These are phyloP conservation scores for Kokia cookei DNA, from an alignment of 441 rosid species.

Conservation along the genomic window DNA sequence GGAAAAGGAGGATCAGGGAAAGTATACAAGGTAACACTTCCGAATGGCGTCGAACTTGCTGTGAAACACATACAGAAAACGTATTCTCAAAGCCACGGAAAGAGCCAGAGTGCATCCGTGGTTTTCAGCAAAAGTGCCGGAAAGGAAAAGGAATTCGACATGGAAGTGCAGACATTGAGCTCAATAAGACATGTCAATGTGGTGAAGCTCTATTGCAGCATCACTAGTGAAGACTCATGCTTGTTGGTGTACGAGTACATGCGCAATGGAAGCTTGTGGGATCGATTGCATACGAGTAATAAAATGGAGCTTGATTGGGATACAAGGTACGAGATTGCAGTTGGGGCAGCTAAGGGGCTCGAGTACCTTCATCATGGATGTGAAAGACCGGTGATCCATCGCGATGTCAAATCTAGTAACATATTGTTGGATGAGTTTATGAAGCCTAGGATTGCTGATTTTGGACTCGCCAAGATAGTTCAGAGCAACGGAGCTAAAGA, in stretches of 20 bases:
- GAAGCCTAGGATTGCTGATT: slow-evolving; percentile 95
- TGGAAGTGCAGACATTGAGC: slow-evolving; percentile 84
- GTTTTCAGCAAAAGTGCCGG: slow-evolving; percentile 39
- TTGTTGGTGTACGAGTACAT: slow-evolving; percentile 81
- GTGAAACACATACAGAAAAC: slow-evolving; percentile 72
- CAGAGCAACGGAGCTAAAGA: slow-evolving; percentile 43
- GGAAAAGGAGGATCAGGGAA: slow-evolving; percentile 91
- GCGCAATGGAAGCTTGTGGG: slow-evolving; percentile 93
- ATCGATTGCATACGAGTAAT: slow-evolving; percentile 51
- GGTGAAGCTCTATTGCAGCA: slow-evolving; percentile 85
- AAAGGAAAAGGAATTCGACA: slow-evolving; percentile 59
- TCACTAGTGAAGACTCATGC: slow-evolving; percentile 89
- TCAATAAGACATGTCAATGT: slow-evolving; percentile 86
- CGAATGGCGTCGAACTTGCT: slow-evolving; percentile 68
- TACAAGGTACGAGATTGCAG: slow-evolving; percentile 68
- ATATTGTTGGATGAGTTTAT: slow-evolving; percentile 77
- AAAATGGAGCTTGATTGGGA: slow-evolving; percentile 85
- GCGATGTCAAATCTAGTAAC: slow-evolving; percentile 89
- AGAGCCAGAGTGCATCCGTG: slow-evolving; percentile 42
- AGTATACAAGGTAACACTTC: slow-evolving; percentile 60
- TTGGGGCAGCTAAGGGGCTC: slow-evolving; percentile 84
- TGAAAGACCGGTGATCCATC: slow-evolving; percentile 68
- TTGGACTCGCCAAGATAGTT: slow-evolving; percentile 87
- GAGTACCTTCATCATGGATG: slow-evolving; percentile 93
- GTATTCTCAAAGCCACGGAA: slow-evolving; percentile 22